Evolutionary conservation across 306 rosid species (phyloP).

Genomic region (Begonia loranthoides): DNA sequence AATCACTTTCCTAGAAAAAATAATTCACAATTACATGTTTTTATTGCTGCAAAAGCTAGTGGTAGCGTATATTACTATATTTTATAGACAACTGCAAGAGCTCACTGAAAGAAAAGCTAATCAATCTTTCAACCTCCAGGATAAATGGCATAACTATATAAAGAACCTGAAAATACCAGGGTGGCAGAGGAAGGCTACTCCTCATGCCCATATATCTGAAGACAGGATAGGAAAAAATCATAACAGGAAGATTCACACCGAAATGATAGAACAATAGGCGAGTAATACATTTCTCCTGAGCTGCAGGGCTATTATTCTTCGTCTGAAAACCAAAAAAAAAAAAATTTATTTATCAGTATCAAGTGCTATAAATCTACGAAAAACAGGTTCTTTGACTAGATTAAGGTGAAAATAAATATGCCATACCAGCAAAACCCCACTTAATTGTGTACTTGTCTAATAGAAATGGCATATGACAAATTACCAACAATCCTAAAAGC

Average conservation of each 20-base stretch:
- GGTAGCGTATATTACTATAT: not conserved
- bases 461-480: no score
- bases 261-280: slow-evolving; percentile 75
- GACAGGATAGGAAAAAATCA: slow-evolving; percentile 74
- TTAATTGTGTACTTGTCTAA: no score
- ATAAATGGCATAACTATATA: slow-evolving; percentile 27
- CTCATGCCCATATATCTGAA: slow-evolving; percentile 86
- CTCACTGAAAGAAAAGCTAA: not conserved
- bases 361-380: no score
- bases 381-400: no score
- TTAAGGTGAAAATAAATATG: no score
- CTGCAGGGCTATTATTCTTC: slow-evolving; percentile 69
- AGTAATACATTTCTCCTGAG: slow-evolving; percentile 80
- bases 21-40: slow-evolving; percentile 7
- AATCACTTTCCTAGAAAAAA: slow-evolving; percentile 45
- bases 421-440: no score
- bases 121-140: slow-evolving; percentile 9
- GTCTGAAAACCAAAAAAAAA: slow-evolving; percentile 14
- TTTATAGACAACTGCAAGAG: no score
- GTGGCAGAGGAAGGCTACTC: slow-evolving; percentile 80
- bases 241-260: slow-evolving; percentile 88
- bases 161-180: slow-evolving; percentile 95
- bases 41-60: slow-evolving; percentile 5
- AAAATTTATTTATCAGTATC: no score
- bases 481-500: no score